Evolutionary conservation across 2,329 filamentous ascomycete genomes (phyloP).

Genomic region (Colletotrichum brevisporum): DNA sequence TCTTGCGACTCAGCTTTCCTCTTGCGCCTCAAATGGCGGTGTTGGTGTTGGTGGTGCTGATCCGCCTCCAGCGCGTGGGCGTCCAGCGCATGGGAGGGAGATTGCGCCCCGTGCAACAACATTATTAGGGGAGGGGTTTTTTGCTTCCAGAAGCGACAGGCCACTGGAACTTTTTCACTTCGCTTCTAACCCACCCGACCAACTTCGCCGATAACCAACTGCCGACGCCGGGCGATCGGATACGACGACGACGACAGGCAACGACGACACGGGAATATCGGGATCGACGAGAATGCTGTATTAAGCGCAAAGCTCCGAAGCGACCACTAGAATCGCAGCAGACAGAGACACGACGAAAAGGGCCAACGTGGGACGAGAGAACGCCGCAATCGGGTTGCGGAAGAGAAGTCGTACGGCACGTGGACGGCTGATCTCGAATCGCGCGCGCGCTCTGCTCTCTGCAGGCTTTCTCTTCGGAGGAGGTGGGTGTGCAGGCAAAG

Average conservation of each 20-base stretch:
- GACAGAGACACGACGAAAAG: conserved; percentile 22
- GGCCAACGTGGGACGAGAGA: conserved; percentile 16
- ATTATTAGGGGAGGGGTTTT: conserved; percentile 42
- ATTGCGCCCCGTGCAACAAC: conserved; percentile 54
- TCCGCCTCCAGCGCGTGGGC: conserved; percentile 39
- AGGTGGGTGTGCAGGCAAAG: background rate
- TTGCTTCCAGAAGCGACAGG: conserved; percentile 17
- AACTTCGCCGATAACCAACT: conserved; percentile 11
- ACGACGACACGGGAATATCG: conserved; percentile 20
- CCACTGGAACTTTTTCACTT: conserved; percentile 30
- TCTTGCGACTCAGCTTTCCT: conserved; percentile 72
- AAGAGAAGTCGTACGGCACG: background rate
- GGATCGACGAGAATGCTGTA: conserved; percentile 21
- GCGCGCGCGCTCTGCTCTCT: background rate
- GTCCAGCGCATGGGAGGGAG: conserved; percentile 42
- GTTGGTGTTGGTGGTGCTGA: conserved; percentile 41
- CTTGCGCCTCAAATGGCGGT: conserved; percentile 58
- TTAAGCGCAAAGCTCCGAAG: conserved; percentile 19
- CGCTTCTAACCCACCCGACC: conserved; percentile 13
- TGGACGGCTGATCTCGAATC: conserved; percentile 4
- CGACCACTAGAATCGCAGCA: conserved; percentile 32
- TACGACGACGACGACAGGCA: no score
- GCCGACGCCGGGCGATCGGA: conserved; percentile 2
- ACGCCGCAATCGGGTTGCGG: conserved; percentile 20
- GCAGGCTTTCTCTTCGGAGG: background rate